These are phyloP conservation scores for Deuterostichococcus epilithicus DNA, from an alignment of 139 green algal species.

Conservation along the genomic window DNA sequence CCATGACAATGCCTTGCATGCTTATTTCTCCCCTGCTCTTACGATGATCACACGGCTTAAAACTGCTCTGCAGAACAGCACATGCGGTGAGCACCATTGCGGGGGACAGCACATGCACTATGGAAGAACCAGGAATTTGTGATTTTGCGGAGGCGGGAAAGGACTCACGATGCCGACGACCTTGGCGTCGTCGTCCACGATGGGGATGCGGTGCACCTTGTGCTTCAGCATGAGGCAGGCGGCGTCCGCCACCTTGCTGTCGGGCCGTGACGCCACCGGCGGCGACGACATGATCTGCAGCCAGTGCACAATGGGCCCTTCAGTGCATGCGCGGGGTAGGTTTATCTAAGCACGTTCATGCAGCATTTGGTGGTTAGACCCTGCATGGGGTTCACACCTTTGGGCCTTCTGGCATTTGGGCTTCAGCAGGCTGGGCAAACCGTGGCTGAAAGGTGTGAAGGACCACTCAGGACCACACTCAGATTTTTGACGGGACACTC, in stretches of 20 bases:
- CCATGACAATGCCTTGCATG: too few relatives aligned
- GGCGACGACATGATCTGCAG: conserved; percentile 14
- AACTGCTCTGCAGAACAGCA: too few relatives aligned
- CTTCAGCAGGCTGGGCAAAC: too few relatives aligned
- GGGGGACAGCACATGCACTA: too few relatives aligned
- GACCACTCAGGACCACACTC: too few relatives aligned
- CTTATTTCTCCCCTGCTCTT: too few relatives aligned
- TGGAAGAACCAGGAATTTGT: too few relatives aligned
- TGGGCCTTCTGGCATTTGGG: too few relatives aligned
- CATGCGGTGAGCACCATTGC: too few relatives aligned
- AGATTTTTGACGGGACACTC: too few relatives aligned
- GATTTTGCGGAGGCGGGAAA: too few relatives aligned
- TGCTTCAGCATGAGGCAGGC: conserved; percentile 34
- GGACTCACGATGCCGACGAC: conserved; percentile 43
- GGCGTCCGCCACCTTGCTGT: conserved; percentile 30
- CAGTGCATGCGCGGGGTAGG: not conserved
- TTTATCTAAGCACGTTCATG: not conserved
- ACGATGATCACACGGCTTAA: too few relatives aligned
- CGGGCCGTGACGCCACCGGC: conserved; percentile 15
- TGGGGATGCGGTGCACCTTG: conserved; percentile 49
- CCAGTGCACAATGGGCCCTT: not conserved
- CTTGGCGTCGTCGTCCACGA: conserved; percentile 46
- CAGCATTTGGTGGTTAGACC: not conserved
- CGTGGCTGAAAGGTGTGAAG: conserved; percentile 4
- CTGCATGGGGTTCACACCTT: not conserved